Evolutionary conservation across 2,329 filamentous ascomycete species (phyloP).

Genomic region (Colletotrichum eremochloae): DNA sequence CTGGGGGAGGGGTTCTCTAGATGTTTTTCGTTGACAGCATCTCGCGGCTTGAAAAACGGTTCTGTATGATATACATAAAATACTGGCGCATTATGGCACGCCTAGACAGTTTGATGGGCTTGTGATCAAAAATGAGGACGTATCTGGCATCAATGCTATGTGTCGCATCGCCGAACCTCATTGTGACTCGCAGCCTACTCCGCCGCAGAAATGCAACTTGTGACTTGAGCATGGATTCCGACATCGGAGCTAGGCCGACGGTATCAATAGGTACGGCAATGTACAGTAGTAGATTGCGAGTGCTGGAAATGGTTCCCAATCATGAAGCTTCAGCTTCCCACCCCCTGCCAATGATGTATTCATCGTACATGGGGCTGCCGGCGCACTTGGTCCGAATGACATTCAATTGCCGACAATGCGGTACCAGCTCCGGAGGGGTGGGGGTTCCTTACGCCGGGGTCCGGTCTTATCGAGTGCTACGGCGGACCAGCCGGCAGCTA

Average conservation of each 20-base stretch:
- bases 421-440: slow-evolving; percentile 21
- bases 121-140: not conserved
- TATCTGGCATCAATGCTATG: not conserved
- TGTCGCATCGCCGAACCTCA: not conserved
- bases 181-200: not conserved
- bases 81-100: slow-evolving; percentile 25
- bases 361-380: not conserved
- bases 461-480: too few relatives aligned
- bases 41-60: slow-evolving; percentile 11
- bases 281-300: too few relatives aligned
- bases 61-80: not conserved
- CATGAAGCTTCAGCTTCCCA: not conserved
- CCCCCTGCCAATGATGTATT: too few relatives aligned
- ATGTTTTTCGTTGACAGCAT: slow-evolving; percentile 22
- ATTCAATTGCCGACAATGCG: not conserved
- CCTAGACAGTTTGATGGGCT: not conserved
- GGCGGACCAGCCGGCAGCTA: too few relatives aligned
- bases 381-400: not conserved
- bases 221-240: not conserved
- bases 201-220: not conserved
- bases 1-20: slow-evolving; percentile 19
- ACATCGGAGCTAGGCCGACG: not conserved
- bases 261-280: too few relatives aligned
- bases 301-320: too few relatives aligned
- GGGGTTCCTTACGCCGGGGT: not conserved